Conservation (phyloP, 306 rosid genomes). For the Begonia masoniana region DNA sequence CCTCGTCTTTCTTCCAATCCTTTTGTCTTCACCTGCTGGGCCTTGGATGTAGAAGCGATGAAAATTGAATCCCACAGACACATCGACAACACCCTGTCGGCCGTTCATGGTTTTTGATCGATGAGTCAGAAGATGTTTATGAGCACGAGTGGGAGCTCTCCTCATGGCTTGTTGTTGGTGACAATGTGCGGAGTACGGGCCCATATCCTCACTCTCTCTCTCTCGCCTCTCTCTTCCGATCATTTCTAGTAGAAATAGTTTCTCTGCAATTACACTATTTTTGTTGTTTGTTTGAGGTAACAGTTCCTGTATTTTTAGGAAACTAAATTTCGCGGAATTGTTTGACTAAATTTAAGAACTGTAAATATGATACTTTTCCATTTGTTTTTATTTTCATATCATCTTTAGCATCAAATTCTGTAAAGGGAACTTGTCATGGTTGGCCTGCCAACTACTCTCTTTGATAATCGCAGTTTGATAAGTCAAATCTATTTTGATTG, state of each 20-base stretch:
- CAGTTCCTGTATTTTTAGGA: neutral
- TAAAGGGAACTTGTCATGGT: neutral
- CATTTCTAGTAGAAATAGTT: no score
- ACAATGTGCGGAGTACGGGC: conserved; percentile 37
- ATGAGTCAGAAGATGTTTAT: conserved; percentile 38
- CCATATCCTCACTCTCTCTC: neutral
- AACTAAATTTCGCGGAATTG: no score
- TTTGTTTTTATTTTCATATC: neutral
- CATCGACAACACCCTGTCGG: conserved; percentile 6
- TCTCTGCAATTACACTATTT: neutral
- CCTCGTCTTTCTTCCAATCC: conserved; percentile 12
- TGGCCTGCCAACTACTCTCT: neutral
- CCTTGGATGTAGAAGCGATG: conserved; percentile 25
- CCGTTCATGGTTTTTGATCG: conserved; percentile 40
- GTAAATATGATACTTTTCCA: neutral
- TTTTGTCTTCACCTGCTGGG: conserved; percentile 10
- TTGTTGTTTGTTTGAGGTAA: neutral
- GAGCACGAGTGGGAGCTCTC: conserved; percentile 92
- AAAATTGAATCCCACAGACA: conserved; percentile 25
- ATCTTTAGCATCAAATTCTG: neutral
- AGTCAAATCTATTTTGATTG: neutral
- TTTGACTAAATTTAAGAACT: neutral
- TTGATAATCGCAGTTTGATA: neutral
- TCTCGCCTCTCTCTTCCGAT: neutral
- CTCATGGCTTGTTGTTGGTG: conserved; percentile 63